Percentiles rank a stretch among this genome's conserved stretches.
phyloP scores from a whole-genome alignment of 805 yeast species.

The Diddensiella santjacobensis region DNA sequence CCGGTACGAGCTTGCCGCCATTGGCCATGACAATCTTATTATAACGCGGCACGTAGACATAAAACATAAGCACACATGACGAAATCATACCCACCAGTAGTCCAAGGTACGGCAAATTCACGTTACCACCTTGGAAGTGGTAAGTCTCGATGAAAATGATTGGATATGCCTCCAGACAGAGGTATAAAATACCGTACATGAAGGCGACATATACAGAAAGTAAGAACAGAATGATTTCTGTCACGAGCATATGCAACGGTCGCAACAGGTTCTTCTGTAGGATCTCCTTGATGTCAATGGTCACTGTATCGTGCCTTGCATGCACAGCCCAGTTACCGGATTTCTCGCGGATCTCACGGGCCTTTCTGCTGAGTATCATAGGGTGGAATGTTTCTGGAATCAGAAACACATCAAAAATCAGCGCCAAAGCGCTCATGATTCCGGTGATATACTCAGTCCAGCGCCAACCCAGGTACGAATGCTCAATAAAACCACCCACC shows the following conservation, averaged over 20 bases:
- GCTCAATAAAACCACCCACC: constrained; percentile 56
- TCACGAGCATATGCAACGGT: constrained; percentile 60
- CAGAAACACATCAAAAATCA: constrained; percentile 39
- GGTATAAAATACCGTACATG: constrained; percentile 71
- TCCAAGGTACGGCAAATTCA: constrained; percentile 77
- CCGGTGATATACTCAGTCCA: constrained; percentile 75
- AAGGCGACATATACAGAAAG: constrained; percentile 69
- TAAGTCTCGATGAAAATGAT: constrained; percentile 64
- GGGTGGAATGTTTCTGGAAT: constrained; percentile 62
- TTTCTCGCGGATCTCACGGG: constrained; percentile 53
- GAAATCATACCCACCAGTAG: constrained; percentile 63
- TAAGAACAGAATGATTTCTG: constrained; percentile 66
- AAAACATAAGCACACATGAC: constrained; percentile 53
- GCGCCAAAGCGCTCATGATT: constrained; percentile 47
- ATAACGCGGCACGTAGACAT: constrained; percentile 52
- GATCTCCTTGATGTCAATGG: constrained; percentile 52
- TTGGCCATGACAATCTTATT: constrained; percentile 44
- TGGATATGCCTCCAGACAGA: constrained; percentile 71
- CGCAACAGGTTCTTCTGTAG: constrained; percentile 57
- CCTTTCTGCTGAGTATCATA: constrained; percentile 57
- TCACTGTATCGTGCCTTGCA: constrained; percentile 65
- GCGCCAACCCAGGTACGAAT: constrained; percentile 72
- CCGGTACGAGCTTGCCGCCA: constrained; percentile 64
- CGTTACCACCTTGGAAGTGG: constrained; percentile 53
- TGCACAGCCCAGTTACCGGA: constrained; percentile 80